Evolutionary conservation across 495 filamentous ascomycete species (phyloP).

Genomic region (Aspergillus affinis): DNA sequence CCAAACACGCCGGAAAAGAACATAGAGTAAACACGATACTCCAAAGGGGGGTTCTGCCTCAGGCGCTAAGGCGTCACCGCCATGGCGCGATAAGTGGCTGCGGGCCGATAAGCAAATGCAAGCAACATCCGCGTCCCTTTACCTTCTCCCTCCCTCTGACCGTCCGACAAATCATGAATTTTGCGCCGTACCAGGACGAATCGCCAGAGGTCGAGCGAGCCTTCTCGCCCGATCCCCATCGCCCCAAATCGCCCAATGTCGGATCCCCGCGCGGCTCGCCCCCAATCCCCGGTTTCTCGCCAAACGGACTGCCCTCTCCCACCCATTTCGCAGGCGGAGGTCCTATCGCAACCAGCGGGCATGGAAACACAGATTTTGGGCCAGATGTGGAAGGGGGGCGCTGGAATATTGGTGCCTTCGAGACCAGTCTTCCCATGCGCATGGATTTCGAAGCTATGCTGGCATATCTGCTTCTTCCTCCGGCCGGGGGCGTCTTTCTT

Average conservation of each 20-base stretch:
- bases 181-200: slow-evolving; percentile 92
- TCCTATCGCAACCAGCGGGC: slow-evolving; percentile 20
- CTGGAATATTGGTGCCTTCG: slow-evolving; percentile 74
- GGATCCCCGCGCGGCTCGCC: slow-evolving; percentile 37
- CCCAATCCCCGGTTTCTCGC: slow-evolving; percentile 29
- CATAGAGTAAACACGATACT: no score
- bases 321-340: slow-evolving; percentile 35
- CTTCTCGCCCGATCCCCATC: slow-evolving; percentile 59
- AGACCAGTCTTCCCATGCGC: slow-evolving; percentile 76
- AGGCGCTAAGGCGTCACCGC: slow-evolving; percentile 23
- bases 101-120: slow-evolving; percentile 26
- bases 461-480: slow-evolving; percentile 85
- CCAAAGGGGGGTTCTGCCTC: slow-evolving; percentile 9
- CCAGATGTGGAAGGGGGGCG: slow-evolving; percentile 48
- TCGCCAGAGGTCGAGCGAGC: slow-evolving; percentile 74
- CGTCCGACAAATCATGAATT: slow-evolving; percentile 63
- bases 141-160: slow-evolving; percentile 2
- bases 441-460: slow-evolving; percentile 87
- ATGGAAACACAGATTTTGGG: slow-evolving; percentile 36
- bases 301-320: slow-evolving; percentile 43
- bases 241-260: slow-evolving; percentile 50
- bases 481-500: slow-evolving; percentile 80
- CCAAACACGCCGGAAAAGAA: no score
- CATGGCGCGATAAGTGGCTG: not conserved
- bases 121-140: not conserved